Evolutionary conservation across 768 basidiomycete species (phyloP).

Genomic region (Macrolepiota dolichaula): DNA sequence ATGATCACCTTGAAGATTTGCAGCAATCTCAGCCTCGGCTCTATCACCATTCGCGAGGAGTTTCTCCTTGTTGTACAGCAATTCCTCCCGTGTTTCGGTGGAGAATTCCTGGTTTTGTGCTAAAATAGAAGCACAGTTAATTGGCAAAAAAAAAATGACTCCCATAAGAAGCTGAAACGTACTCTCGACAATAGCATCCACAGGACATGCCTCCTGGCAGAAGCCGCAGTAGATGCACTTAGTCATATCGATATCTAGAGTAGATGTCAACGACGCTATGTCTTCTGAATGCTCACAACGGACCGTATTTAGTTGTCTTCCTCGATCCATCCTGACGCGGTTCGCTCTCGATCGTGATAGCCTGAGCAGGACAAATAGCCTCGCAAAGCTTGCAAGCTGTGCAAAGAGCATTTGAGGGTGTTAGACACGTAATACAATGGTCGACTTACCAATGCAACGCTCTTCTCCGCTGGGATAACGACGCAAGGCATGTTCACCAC

Average conservation of each 20-base stretch:
- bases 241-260: constrained; percentile 96
- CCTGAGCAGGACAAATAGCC: constrained; percentile 98
- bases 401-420: constrained; percentile 3
- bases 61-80: constrained; percentile 99
- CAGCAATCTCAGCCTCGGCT: constrained; percentile 96
- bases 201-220: constrained; percentile 99
- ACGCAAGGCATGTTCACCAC: constrained; percentile 96
- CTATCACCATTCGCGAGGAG: constrained; percentile 93
- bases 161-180: constrained; percentile 27
- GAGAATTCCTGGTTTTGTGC: constrained; percentile 98
- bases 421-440: neutral
- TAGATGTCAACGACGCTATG: constrained; percentile 8
- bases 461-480: constrained; percentile 98
- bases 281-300: constrained; percentile 18
- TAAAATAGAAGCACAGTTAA: constrained; percentile 26
- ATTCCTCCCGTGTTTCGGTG: constrained; percentile 96
- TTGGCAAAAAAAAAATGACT: constrained; percentile 5
- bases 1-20: constrained; percentile 75
- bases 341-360: constrained; percentile 99
- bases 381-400: constrained; percentile 98
- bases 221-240: constrained; percentile 99
- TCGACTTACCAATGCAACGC: constrained; percentile 87
- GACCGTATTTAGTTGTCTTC: constrained; percentile 96
- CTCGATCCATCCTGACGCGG: constrained; percentile 92
- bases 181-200: constrained; percentile 99